A percentile compares a stretch with the other conserved stretches of the same genome.
Conservation (phyloP, 2,329 filamentous ascomycete species). For the Alternaria sp. region DNA sequence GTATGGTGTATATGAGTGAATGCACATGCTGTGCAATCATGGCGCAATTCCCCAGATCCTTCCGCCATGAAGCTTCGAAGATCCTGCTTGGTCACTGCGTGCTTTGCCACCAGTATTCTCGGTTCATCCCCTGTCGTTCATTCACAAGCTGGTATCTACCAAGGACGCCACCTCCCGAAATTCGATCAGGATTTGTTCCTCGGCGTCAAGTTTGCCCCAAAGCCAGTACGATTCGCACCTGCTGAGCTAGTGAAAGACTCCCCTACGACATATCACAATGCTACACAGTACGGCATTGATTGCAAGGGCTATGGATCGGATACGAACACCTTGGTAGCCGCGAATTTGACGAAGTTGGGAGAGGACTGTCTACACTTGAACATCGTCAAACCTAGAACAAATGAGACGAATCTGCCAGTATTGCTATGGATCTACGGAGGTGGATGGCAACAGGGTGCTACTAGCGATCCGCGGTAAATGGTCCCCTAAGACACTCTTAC, state of each 20-base stretch:
- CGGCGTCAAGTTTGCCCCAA: slow-evolving; percentile 42
- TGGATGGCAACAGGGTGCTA: slow-evolving; percentile 44
- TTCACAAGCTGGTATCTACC: slow-evolving; percentile 37
- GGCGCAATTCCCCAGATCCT: background rate
- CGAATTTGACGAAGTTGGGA: slow-evolving; percentile 35
- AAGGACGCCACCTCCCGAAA: slow-evolving; percentile 36
- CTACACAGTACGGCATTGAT: slow-evolving; percentile 37
- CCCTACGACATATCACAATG: slow-evolving; percentile 26
- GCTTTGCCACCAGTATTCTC: background rate
- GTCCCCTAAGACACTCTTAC: background rate
- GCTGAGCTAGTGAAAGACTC: slow-evolving; percentile 25
- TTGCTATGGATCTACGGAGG: slow-evolving; percentile 48
- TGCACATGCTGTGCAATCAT: slow-evolving; percentile 2
- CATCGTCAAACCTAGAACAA: slow-evolving; percentile 35
- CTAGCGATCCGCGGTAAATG: slow-evolving; percentile 40
- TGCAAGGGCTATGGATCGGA: slow-evolving; percentile 40
- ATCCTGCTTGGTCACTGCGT: background rate
- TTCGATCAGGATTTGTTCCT: slow-evolving; percentile 44
- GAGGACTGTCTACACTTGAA: slow-evolving; percentile 59
- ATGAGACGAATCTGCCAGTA: slow-evolving; percentile 32
- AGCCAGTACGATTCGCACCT: slow-evolving; percentile 37
- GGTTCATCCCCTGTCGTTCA: slow-evolving; percentile 24
- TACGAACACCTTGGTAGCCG: slow-evolving; percentile 30
- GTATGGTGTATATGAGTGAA: slow-evolving; percentile 2
- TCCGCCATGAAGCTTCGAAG: slow-evolving; percentile 9